Evolutionary conservation across 345 rosid genomes (phyloP).

Genomic region (Lenwebbia sp.): DNA sequence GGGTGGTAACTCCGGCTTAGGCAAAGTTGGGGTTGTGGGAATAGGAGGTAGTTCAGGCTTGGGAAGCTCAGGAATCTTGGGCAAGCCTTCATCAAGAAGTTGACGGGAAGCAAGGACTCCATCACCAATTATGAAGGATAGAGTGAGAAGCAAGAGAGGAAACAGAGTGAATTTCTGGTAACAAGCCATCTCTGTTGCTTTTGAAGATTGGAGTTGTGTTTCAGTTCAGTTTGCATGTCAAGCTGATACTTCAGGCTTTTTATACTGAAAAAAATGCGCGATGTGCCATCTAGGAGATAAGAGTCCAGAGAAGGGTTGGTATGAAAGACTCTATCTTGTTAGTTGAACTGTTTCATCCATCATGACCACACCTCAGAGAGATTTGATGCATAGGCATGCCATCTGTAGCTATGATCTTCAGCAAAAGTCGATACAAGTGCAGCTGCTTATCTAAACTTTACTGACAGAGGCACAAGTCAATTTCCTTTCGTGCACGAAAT

Average conservation of each 20-base stretch:
- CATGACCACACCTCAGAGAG: not conserved
- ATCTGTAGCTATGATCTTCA: not conserved
- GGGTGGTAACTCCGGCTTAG: not conserved
- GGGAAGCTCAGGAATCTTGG: conserved; percentile 1
- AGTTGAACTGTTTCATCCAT: not conserved
- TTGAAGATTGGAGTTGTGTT: not conserved
- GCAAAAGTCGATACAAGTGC: not conserved
- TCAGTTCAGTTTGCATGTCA: not conserved
- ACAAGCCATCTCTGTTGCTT: not conserved
- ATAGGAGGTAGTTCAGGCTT: not conserved
- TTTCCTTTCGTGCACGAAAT: not conserved
- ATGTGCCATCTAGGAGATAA: not conserved
- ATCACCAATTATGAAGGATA: not conserved
- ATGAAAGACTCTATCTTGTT: not conserved
- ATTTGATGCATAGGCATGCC: not conserved
- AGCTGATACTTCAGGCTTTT: not conserved
- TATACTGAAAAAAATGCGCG: not conserved
- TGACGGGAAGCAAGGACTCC: conserved; percentile 3
- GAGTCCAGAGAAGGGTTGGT: not conserved
- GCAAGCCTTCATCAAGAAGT: conserved; percentile 2
- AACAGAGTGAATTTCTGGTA: not conserved
- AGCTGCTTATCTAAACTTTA: not conserved
- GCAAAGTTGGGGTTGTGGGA: not conserved
- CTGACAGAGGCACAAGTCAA: not conserved
- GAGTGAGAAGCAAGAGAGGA: not conserved